Evolutionary conservation across 2,329 filamentous ascomycete genomes (phyloP), one percentile per base, ranked within the genome.

Genomic region (Scedosporium dehoogii): DNA sequence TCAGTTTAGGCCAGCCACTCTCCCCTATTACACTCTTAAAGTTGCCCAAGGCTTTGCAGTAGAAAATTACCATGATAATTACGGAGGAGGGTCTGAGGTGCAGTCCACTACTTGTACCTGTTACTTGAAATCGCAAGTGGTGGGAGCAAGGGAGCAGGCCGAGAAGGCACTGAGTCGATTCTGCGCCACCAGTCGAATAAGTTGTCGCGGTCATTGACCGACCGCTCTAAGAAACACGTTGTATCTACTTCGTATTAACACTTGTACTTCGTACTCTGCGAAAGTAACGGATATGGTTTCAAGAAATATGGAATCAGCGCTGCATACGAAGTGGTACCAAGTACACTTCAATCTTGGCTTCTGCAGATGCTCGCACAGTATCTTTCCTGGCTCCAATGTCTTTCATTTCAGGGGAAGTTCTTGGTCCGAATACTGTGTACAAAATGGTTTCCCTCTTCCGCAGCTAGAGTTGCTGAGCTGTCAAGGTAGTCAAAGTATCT

Each of bases 1-100:
- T 18, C 10, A 29, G 59, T 0, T 48, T 61, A 61, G 59, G 21
- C 29, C 48, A 44, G 27, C 25, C 44, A 60, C 16, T n/a, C 48
- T 21, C 59, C 59, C 59, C 59, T 61, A 61, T 61, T 58, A 23
- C 27, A 23, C 27, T 38, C 55, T 55, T 14, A 27, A 55, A 55
- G 51, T 55, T 25, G 51, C 12, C 18, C 51, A 55, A 23, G 51
- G 23, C 51, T 23, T 21, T 60, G 23, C 27, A 56, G 18, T 56
- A 41, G 27, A 58, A 58, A 58, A 33, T 58, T 58, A 55, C 51
- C 23, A 23, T 29, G 51, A 27, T 21, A 27, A 55, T 23, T 23
- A 55, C 51, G 23, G 51, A 27, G 23, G 12, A 23, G 51, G 51
- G 44, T 48, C 16, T 48, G 16, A 48, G 44, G 44, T 48, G 18